Evolutionary conservation across 352 stramenopile species (phyloP), one percentile per base, ranked within the genome.

Genomic region (Phytophthora hibernalis): DNA sequence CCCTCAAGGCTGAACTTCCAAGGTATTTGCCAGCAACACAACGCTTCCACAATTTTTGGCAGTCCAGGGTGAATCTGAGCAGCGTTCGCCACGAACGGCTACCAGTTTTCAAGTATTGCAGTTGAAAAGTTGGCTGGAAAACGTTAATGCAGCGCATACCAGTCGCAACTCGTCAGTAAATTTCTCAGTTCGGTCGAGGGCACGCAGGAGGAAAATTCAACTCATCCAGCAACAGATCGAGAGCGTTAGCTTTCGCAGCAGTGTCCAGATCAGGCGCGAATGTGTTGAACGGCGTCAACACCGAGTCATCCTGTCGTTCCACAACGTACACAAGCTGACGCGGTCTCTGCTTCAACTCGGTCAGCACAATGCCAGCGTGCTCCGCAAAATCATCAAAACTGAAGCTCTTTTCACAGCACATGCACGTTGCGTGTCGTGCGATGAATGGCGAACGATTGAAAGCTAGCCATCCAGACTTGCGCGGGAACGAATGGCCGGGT

Each of bases 381-480:
- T 0, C n/a, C n/a, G 68, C 65, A 52, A 78, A 72, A 0, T 53
- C 33, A 18, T 78, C 65, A 20, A 68, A 66, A 1, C 2, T 26
- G 21, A 69, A 69, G 3, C 16, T 33, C 9, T 62, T 40, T 13
- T 65, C 51, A 22, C 70, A 77, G 42, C 70, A 78, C 1, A 48
- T 24, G 18, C 70, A 78, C n/a, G 40, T 52, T 24, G 72, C 50
- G 7, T 52, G 16, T 3, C 47, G 60, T 4, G 45, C 37, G 4
- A 26, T 26, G 5, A 5, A 24, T 22, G 44, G 33, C 15, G 15
- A 45, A 7, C 50, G 55, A 48, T 37, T 75, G 33, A 78, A 72
- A 11, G 50, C 38, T 13, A 78, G 2, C 70, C 70, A 78, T 4
- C 70, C 70, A 16, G 43, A 21, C 60, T 78, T 78, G 11, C 70